Evolutionary conservation across 495 filamentous ascomycete genomes (phyloP).

Genomic region (Tetracladium marchalianum): DNA sequence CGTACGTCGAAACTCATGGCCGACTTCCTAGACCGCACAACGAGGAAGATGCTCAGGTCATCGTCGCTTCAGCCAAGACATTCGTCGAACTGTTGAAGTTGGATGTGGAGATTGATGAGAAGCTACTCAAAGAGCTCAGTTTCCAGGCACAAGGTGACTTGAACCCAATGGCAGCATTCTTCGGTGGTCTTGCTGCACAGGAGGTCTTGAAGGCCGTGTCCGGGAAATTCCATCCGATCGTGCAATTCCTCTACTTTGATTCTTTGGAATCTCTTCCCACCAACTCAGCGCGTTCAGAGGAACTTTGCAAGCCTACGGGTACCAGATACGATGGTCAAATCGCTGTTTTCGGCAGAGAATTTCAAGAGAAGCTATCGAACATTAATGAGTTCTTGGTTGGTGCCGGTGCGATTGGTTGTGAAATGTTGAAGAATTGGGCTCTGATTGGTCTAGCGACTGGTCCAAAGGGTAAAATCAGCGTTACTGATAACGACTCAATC

Average conservation of each 20-base stretch:
- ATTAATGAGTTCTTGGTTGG: slow-evolving; percentile 89
- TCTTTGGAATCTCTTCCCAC: slow-evolving; percentile 87
- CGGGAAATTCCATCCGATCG: slow-evolving; percentile 89
- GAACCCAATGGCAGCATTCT: slow-evolving; percentile 86
- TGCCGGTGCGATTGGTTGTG: slow-evolving; percentile 94
- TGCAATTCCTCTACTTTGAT: slow-evolving; percentile 95
- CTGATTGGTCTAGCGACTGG: slow-evolving; percentile 94
- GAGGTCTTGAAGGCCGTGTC: slow-evolving; percentile 96
- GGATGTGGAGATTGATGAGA: slow-evolving; percentile 77
- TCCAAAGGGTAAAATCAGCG: slow-evolving; percentile 74
- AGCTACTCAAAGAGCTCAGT: slow-evolving; percentile 84
- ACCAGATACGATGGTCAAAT: slow-evolving; percentile 95
- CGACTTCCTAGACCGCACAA: slow-evolving; percentile 75
- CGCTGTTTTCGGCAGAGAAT: slow-evolving; percentile 88
- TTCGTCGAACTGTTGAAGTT: slow-evolving; percentile 62
- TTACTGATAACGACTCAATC: slow-evolving; percentile 97
- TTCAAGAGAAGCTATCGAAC: slow-evolving; percentile 86
- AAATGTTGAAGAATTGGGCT: slow-evolving; percentile 99
- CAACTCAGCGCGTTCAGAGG: slow-evolving; percentile 64
- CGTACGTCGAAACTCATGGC: slow-evolving; percentile 62
- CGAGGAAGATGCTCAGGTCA: slow-evolving; percentile 69
- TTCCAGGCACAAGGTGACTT: slow-evolving; percentile 94
- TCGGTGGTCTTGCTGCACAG: slow-evolving; percentile 90
- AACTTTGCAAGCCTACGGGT: slow-evolving; percentile 72
- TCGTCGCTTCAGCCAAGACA: slow-evolving; percentile 60